These are phyloP conservation scores for Cytospora paraplurivora DNA, from an alignment of 2,329 filamentous ascomycete genomes.

Conservation along the genomic window DNA sequence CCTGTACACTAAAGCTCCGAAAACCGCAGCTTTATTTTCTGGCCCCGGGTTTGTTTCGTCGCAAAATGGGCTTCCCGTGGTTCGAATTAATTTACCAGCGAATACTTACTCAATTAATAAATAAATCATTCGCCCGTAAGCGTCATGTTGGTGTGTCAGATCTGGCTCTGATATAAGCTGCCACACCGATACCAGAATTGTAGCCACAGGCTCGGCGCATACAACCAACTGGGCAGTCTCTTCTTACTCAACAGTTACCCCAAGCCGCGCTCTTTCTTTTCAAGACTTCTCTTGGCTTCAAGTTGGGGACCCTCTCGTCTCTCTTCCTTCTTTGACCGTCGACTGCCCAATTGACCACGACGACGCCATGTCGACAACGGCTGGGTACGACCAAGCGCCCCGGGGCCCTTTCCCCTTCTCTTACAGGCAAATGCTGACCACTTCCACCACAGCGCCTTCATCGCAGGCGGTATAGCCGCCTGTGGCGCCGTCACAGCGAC, in stretches of 20 bases:
- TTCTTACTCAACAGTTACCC: background rate
- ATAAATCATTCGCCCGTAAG: background rate
- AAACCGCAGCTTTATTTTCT: conserved; percentile 3
- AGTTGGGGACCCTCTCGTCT: background rate
- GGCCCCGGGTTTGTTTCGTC: background rate
- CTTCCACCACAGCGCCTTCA: conserved; percentile 67
- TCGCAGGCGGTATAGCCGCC: conserved; percentile 93
- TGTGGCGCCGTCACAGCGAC: conserved; percentile 97
- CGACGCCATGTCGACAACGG: conserved; percentile 53
- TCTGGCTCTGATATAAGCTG: background rate
- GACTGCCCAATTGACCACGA: background rate
- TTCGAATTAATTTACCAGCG: background rate
- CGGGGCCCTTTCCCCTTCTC: background rate
- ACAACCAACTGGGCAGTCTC: too few species aligned
- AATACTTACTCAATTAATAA: background rate
- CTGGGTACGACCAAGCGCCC: conserved; percentile 40
- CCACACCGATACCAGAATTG: background rate
- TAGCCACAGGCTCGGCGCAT: background rate
- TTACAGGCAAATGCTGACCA: conserved; percentile 23
- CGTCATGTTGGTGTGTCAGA: background rate
- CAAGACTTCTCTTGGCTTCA: background rate
- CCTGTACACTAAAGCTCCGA: conserved; percentile 11
- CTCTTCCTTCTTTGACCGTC: background rate
- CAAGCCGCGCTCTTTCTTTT: background rate
- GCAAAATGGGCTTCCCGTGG: background rate